Conservation (phyloP, 495 filamentous ascomycete genomes). For the Penicillium lagena region DNA sequence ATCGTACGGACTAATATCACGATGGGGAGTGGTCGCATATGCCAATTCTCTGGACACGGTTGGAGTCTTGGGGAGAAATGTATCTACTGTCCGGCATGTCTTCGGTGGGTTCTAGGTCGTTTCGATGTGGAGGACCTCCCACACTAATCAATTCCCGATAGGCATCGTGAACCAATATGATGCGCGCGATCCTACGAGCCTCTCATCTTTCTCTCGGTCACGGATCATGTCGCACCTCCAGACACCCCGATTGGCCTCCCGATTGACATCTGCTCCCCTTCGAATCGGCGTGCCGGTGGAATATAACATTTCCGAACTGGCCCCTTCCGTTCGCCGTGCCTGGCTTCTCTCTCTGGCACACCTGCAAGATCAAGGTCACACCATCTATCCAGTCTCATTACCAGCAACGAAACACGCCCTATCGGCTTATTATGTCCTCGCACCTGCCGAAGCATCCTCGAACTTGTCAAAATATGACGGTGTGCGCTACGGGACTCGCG, state of each 20-base stretch:
- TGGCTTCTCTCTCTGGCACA: constrained; percentile 57
- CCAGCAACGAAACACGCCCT: constrained; percentile 80
- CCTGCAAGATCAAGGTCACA: constrained; percentile 59
- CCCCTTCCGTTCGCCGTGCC: constrained; percentile 54
- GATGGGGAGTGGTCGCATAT: constrained; percentile 90
- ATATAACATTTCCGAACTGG: constrained; percentile 84
- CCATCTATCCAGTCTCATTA: constrained; percentile 68
- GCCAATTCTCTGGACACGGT: constrained; percentile 96
- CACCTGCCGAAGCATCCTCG: constrained; percentile 90
- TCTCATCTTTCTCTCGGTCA: constrained; percentile 46
- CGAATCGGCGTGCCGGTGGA: constrained; percentile 74
- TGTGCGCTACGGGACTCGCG: constrained; percentile 71
- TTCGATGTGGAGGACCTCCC: not conserved
- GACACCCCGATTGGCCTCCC: constrained; percentile 19
- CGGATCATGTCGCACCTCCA: constrained; percentile 27
- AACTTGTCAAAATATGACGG: constrained; percentile 99
- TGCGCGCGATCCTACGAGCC: constrained; percentile 67
- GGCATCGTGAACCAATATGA: constrained; percentile 57
- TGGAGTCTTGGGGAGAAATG: constrained; percentile 60
- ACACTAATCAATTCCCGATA: constrained; percentile 7
- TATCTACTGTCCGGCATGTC: constrained; percentile 41
- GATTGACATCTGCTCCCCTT: constrained; percentile 23
- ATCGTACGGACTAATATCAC: constrained; percentile 75
- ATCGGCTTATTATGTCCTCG: constrained; percentile 90
- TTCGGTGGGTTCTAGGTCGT: constrained; percentile 40